Evolutionary conservation across 805 yeast genomes (phyloP).

Genomic region (Saturnispora gosingensis): DNA sequence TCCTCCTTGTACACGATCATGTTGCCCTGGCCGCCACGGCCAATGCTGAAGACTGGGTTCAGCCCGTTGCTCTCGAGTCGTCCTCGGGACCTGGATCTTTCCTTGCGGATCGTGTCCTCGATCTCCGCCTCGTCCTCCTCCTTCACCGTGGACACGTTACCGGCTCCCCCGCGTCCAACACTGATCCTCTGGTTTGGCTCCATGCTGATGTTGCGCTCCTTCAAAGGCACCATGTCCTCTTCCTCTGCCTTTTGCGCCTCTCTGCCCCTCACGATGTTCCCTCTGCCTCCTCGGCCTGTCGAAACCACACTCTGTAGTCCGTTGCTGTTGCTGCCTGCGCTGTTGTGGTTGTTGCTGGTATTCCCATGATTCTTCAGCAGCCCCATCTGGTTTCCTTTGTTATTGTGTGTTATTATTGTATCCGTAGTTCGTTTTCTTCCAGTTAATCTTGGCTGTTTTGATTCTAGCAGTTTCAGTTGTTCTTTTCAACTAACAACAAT

Average conservation of each 20-base stretch:
- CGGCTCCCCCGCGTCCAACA: conserved; percentile 31
- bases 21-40: conserved; percentile 5
- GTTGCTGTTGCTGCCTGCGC: neutral
- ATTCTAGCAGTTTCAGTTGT: too few relatives aligned
- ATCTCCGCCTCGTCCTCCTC: neutral
- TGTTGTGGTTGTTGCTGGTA: neutral
- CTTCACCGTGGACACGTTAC: conserved; percentile 22
- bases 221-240: conserved; percentile 1
- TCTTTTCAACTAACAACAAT: too few relatives aligned
- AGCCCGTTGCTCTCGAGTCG: neutral
- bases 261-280: conserved; percentile 12
- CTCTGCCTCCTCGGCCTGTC: conserved; percentile 5
- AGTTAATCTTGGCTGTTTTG: too few relatives aligned
- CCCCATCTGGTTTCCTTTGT: neutral
- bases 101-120: neutral
- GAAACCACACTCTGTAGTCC: neutral
- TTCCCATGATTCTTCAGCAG: neutral
- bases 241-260: conserved; percentile 9
- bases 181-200: conserved; percentile 19
- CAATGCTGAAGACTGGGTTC: neutral
- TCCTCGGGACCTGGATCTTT: neutral
- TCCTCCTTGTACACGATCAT: conserved; percentile 1
- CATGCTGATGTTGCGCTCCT: neutral
- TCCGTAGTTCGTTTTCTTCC: too few relatives aligned
- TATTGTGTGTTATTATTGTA: neutral